phyloP scores from a whole-genome alignment of 129 eudicot genomes.

The Smallanthus sonchifolius region DNA sequence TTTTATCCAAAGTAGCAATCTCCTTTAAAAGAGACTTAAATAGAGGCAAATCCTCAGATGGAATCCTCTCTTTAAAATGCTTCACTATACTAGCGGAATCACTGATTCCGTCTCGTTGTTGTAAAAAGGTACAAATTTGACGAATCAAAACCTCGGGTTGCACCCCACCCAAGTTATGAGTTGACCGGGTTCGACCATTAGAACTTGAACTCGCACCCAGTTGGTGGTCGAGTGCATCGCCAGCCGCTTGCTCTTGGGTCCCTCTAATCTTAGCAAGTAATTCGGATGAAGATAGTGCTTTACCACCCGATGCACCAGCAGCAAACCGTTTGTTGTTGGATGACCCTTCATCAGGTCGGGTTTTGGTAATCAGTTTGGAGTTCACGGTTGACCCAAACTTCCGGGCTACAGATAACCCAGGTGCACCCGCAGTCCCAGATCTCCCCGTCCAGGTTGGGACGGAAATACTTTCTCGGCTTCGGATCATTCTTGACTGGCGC shows the following conservation, averaged over 20 bases:
- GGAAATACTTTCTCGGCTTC: slow-evolving; percentile 71
- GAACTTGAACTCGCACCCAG: slow-evolving; percentile 37
- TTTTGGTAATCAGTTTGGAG: slow-evolving; percentile 36
- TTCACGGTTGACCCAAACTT: slow-evolving; percentile 84
- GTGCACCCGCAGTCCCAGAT: slow-evolving; percentile 93
- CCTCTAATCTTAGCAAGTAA: slow-evolving; percentile 72
- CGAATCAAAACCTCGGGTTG: slow-evolving; percentile 86
- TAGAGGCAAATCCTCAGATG: slow-evolving; percentile 71
- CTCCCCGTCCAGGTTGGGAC: slow-evolving; percentile 94
- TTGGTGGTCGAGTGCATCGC: slow-evolving; percentile 81
- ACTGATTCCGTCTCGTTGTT: slow-evolving; percentile 63
- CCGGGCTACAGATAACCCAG: slow-evolving; percentile 40
- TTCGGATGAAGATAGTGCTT: slow-evolving; percentile 77
- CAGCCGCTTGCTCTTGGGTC: slow-evolving; percentile 60
- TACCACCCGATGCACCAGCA: slow-evolving; percentile 76
- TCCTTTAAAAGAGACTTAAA: slow-evolving; percentile 89
- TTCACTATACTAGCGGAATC: slow-evolving; percentile 70
- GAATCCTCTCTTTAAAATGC: slow-evolving; percentile 73
- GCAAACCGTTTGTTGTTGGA: slow-evolving; percentile 28
- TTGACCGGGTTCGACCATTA: slow-evolving; percentile 16
- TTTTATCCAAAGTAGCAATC: slow-evolving; percentile 68
- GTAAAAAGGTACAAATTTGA: slow-evolving; percentile 84
- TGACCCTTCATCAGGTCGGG: slow-evolving; percentile 35
- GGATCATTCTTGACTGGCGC: slow-evolving; percentile 82
- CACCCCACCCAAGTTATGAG: slow-evolving; percentile 41